Evolutionary conservation across 2,329 filamentous ascomycete genomes (phyloP), one percentile per base, ranked within the genome.

Genomic region (Epichloe typhina): DNA sequence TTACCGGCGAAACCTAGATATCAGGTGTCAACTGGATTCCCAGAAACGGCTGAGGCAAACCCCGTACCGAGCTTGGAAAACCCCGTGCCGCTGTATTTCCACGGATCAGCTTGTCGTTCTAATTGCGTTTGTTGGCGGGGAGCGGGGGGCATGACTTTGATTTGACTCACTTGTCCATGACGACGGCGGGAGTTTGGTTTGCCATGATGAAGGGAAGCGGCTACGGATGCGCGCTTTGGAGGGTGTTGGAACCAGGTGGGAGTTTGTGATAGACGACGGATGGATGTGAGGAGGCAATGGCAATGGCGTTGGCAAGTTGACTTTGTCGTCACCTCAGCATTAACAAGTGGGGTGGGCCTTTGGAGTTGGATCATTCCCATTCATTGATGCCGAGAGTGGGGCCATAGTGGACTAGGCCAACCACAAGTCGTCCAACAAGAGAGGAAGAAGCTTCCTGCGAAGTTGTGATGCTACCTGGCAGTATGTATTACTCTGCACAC

Each of bases 131-230:
- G 52, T 58, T 41, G 54, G 55, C 54, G 58, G 58, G 57, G 53
- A 53, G 59, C 57, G 65, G 12, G 12, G 19, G 49, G 46, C 33
- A 41, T 42, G 61, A 63, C 56, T 64, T 64, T 68, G 55, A 63
- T 79, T 87, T 72, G 64, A 79, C 88, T 73, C 84, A 96, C 93
- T 98, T 98, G 93, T 98, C 93, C 91, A 98, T 98, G 88, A 98
- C 93, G 96, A 98, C 93, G 87, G 93, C 93, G 64, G 93, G 93
- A 68, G 93, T 97, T 82, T 97, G 91, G 75, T 86, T 86, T 67
- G 93, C 91, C 93, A 98, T 98, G 61, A 53, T 61, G 61, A 57
- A 48, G 51, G 52, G 51, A 47, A 54, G 59, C 57, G 59, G 57
- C 58, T 55, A 52, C 53, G 42, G 37, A 49, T 53, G 55, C 59